These are phyloP conservation scores for Hemisphaericaspora lyxosophila DNA, from an alignment of 1,139 yeast species.

Conservation along the genomic window DNA sequence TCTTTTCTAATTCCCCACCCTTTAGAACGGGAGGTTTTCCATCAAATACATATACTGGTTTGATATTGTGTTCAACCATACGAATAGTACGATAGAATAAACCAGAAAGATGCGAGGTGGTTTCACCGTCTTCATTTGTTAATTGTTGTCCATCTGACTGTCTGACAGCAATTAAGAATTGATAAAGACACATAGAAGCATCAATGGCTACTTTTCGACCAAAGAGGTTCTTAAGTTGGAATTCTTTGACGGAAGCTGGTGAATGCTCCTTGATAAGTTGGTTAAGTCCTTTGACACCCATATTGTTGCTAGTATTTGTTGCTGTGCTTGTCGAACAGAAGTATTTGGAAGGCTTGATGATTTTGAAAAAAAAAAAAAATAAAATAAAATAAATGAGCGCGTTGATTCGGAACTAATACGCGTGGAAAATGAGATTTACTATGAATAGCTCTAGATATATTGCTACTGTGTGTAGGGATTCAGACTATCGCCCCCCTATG, in stretches of 20 bases:
- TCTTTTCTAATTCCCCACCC: constrained; percentile 88
- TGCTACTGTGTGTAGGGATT: too few relatives aligned
- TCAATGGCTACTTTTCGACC: constrained; percentile 96
- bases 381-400: too few relatives aligned
- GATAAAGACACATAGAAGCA: constrained; percentile 90
- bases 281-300: constrained; percentile 84
- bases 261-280: constrained; percentile 86
- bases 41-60: constrained; percentile 95
- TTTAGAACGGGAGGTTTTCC: constrained; percentile 93
- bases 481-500: too few relatives aligned
- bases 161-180: constrained; percentile 91
- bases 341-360: too few relatives aligned
- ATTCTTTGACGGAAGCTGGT: constrained; percentile 73
- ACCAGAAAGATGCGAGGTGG: constrained; percentile 94
- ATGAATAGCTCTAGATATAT: too few relatives aligned
- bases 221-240: constrained; percentile 80
- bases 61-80: constrained; percentile 86
- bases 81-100: constrained; percentile 90
- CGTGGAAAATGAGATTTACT: too few relatives aligned
- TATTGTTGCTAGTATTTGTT: constrained; percentile 19
- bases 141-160: constrained; percentile 96
- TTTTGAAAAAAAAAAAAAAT: neutral
- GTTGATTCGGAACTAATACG: too few relatives aligned
- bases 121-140: constrained; percentile 85
- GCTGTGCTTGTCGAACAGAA: too few relatives aligned